phyloP scores from a whole-genome alignment of 2,329 filamentous ascomycete species.

The Xylariaceae sp. region DNA sequence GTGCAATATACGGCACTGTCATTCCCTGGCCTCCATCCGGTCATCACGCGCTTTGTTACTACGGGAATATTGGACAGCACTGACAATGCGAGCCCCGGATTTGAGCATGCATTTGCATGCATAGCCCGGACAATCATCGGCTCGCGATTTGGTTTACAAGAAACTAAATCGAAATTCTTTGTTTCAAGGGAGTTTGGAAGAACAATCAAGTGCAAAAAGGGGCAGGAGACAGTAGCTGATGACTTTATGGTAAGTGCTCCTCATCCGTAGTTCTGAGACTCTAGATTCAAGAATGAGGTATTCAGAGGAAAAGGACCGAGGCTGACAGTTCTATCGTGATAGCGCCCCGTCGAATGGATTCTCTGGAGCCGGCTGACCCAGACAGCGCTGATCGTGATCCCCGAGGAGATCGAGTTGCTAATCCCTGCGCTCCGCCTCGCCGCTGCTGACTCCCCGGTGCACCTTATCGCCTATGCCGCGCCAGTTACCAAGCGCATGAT shows the following conservation, averaged over 20 bases:
- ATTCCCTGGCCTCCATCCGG: slow-evolving; percentile 55
- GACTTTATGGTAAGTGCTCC: slow-evolving; percentile 41
- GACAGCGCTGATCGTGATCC: slow-evolving; percentile 63
- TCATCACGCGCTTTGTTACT: slow-evolving; percentile 52
- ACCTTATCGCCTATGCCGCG: slow-evolving; percentile 65
- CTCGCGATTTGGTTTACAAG: slow-evolving; percentile 40
- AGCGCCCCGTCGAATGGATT: slow-evolving; percentile 66
- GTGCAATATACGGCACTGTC: slow-evolving; percentile 46
- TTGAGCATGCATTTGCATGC: slow-evolving; percentile 52
- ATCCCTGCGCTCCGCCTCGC: slow-evolving; percentile 47
- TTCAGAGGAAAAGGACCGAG: not conserved
- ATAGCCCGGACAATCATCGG: slow-evolving; percentile 47
- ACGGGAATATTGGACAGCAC: slow-evolving; percentile 53
- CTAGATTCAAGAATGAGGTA: too few species aligned
- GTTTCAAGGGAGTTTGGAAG: slow-evolving; percentile 56
- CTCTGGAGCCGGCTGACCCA: slow-evolving; percentile 57
- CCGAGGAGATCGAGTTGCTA: slow-evolving; percentile 67
- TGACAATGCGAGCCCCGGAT: slow-evolving; percentile 40
- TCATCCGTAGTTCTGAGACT: too few species aligned
- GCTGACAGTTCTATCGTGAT: slow-evolving; percentile 17
- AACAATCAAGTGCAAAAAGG: slow-evolving; percentile 48
- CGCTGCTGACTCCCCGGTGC: slow-evolving; percentile 39
- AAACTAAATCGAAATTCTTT: slow-evolving; percentile 42
- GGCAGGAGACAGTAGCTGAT: slow-evolving; percentile 39
- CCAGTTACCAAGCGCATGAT: slow-evolving; percentile 68